Percentiles rank a stretch among this genome's conserved stretches.
Conservation (phyloP, 441 rosid genomes). For the Kokia cookei region DNA sequence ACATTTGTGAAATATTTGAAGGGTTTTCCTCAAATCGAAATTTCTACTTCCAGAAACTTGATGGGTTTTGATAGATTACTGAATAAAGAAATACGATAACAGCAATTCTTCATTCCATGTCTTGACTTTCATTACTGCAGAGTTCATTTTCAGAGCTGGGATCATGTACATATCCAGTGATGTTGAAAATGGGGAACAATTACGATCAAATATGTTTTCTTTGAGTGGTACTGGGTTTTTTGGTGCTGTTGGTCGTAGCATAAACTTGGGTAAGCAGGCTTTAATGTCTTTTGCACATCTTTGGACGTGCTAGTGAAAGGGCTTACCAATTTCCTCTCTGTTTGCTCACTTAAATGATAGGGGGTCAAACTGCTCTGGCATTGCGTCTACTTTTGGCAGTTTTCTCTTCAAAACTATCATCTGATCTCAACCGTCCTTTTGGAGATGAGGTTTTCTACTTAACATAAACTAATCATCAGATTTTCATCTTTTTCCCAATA, state of each 20-base stretch:
- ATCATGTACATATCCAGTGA: slow-evolving; percentile 64
- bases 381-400: slow-evolving; percentile 72
- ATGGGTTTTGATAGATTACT: neutral
- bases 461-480: neutral
- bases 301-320: neutral
- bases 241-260: slow-evolving; percentile 79
- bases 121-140: slow-evolving; percentile 46
- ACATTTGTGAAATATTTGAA: neutral
- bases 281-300: neutral
- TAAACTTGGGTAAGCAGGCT: slow-evolving; percentile 56
- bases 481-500: neutral
- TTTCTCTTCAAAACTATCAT: slow-evolving; percentile 77
- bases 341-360: slow-evolving; percentile 24
- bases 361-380: slow-evolving; percentile 85
- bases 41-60: neutral
- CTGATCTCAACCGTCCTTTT: slow-evolving; percentile 60
- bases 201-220: slow-evolving; percentile 56
- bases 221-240: slow-evolving; percentile 77
- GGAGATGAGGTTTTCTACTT: slow-evolving; percentile 65
- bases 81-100: neutral
- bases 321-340: neutral
- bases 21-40: neutral
- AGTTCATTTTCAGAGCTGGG: slow-evolving; percentile 80
- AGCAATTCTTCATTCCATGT: slow-evolving; percentile 9
- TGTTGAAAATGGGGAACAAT: slow-evolving; percentile 34